Conservation (phyloP, 2,329 filamentous ascomycete species). For the Fusarium citri region DNA sequence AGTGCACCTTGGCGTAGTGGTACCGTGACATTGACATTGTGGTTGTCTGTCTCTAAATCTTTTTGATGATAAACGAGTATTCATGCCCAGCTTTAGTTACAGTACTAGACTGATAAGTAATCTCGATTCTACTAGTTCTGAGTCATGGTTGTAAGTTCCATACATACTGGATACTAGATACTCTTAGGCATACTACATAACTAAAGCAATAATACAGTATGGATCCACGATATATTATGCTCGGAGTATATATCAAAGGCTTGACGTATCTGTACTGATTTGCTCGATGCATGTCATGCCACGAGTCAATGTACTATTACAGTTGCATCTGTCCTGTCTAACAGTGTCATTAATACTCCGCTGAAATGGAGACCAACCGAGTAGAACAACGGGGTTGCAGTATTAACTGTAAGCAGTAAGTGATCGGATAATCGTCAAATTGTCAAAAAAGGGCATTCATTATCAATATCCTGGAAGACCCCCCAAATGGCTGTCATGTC, state of each 20-base stretch:
- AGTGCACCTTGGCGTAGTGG: slow-evolving; percentile 4
- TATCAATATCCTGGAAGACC: slow-evolving; percentile 28
- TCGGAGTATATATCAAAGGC: not conserved
- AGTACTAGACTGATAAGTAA: not conserved
- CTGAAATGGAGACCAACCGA: slow-evolving; percentile 3
- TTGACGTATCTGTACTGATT: not conserved
- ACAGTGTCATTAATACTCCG: slow-evolving; percentile 9
- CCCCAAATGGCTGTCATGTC: slow-evolving; percentile 9
- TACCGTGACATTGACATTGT: not conserved
- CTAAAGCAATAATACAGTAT: not conserved
- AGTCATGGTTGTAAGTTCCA: not conserved
- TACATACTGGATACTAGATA: not conserved
- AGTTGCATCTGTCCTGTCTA: not conserved
- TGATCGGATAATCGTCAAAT: slow-evolving; percentile 29
- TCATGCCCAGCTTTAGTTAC: not conserved
- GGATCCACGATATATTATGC: not conserved
- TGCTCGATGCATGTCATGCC: slow-evolving; percentile 18
- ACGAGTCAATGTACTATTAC: slow-evolving; percentile 7
- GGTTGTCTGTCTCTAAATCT: not conserved
- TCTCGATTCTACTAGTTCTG: not conserved
- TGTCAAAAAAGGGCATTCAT: slow-evolving; percentile 28
- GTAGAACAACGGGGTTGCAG: slow-evolving; percentile 4
- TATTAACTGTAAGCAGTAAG: slow-evolving; percentile 8
- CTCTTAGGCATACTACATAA: not conserved
- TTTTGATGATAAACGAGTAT: slow-evolving; percentile 17